Evolutionary conservation across 805 yeast species (phyloP).

Genomic region (Nakazawaea ambrosiae): DNA sequence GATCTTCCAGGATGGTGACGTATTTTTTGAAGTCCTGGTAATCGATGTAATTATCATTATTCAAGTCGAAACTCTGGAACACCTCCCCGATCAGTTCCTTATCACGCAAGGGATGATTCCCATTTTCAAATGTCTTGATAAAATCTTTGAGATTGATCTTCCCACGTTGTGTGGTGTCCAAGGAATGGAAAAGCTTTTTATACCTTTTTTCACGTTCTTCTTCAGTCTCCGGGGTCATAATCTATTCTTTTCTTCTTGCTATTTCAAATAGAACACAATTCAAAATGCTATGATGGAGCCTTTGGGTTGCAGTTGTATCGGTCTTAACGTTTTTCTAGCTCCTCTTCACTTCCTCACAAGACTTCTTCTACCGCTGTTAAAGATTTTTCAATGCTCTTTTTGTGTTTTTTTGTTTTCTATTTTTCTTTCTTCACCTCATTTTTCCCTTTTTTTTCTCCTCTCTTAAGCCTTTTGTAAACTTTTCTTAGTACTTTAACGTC

Average conservation of each 20-base stretch:
- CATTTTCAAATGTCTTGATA: slow-evolving; percentile 33
- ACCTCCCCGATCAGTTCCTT: slow-evolving; percentile 51
- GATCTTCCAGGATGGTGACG: slow-evolving; percentile 59
- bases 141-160: slow-evolving; percentile 42
- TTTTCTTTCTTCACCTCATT: background rate
- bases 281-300: too few species aligned
- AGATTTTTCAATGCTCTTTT: too few species aligned
- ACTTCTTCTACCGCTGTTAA: too few species aligned
- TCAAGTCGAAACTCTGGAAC: slow-evolving; percentile 52
- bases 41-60: slow-evolving; percentile 51
- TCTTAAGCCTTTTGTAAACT: background rate
- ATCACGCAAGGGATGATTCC: slow-evolving; percentile 60
- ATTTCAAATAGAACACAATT: too few species aligned
- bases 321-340: background rate
- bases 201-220: slow-evolving; percentile 29
- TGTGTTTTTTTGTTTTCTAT: background rate
- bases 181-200: slow-evolving; percentile 30
- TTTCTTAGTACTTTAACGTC: background rate
- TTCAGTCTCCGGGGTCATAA: slow-evolving; percentile 13
- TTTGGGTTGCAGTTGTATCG: too few species aligned
- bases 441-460: background rate
- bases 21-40: slow-evolving; percentile 62
- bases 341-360: too few species aligned
- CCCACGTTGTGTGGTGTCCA: slow-evolving; percentile 41
- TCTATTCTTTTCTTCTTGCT: too few species aligned